Conservation (phyloP, 1,139 yeast species). For the Blastobotrys indianensis region DNA sequence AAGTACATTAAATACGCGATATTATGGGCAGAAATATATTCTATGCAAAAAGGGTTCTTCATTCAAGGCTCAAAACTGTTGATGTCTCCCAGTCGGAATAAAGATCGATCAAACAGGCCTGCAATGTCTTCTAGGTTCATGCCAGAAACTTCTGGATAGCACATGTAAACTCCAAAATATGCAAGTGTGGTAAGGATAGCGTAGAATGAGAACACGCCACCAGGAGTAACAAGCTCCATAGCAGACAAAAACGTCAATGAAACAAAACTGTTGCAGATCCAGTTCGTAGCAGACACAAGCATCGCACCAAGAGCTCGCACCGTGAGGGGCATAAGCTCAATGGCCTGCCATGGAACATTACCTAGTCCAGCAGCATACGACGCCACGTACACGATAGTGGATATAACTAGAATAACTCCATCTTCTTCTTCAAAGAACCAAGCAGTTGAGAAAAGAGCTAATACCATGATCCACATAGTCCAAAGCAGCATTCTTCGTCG, state of each 20-base stretch:
- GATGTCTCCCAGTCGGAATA: conserved; percentile 1
- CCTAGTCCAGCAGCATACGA: conserved; percentile 45
- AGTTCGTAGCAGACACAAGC: conserved; percentile 40
- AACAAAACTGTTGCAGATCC: conserved; percentile 40
- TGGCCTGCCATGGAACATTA: conserved; percentile 45
- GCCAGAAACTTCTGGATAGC: conserved; percentile 47
- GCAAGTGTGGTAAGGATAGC: conserved; percentile 35
- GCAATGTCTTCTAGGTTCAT: conserved; percentile 42
- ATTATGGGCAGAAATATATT: too few species aligned
- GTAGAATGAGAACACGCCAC: conserved; percentile 38
- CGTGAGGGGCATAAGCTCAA: conserved; percentile 42
- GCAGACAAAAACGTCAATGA: conserved; percentile 39
- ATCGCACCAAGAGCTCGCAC: conserved; percentile 43
- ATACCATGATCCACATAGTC: conserved; percentile 44
- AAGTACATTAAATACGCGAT: too few species aligned
- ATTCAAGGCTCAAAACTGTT: neutral
- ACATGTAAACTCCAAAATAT: conserved; percentile 39
- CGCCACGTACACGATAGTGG: conserved; percentile 40
- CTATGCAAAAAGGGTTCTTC: too few species aligned
- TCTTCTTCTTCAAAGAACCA: conserved; percentile 17
- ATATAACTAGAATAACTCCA: conserved; percentile 25
- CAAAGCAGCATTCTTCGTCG: conserved; percentile 53
- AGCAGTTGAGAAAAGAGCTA: conserved; percentile 31
- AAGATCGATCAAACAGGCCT: conserved; percentile 30
- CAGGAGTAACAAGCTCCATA: conserved; percentile 31